These are phyloP conservation scores for Talaromyces piceae DNA, from an alignment of 2,329 filamentous ascomycete species.

Conservation along the genomic window DNA sequence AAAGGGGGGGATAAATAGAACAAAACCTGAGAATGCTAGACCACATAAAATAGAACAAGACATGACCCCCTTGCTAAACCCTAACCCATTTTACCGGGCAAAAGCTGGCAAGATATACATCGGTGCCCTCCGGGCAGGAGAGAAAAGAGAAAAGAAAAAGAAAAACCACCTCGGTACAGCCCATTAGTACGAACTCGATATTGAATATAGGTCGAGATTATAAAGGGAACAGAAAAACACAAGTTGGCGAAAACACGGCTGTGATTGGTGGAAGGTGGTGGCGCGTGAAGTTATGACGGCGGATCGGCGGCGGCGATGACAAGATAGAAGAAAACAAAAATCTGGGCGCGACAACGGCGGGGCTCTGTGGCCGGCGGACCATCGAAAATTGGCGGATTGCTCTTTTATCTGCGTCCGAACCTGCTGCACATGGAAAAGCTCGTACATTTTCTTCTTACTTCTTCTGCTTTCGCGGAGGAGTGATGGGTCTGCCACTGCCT, in stretches of 20 bases:
- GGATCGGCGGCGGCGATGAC: background rate
- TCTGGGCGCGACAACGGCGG: background rate
- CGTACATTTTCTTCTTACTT: conserved; percentile 62
- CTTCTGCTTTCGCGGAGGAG: conserved; percentile 64
- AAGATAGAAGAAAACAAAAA: too few species aligned
- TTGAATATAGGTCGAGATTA: background rate
- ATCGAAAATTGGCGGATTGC: conserved; percentile 4
- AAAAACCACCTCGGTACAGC: background rate
- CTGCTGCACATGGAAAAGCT: conserved; percentile 70
- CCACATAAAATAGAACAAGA: conserved; percentile 4
- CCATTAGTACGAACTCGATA: background rate
- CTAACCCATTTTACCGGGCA: background rate
- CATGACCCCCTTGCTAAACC: background rate
- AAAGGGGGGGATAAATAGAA: background rate
- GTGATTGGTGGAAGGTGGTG: background rate
- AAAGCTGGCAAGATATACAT: background rate
- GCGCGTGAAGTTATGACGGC: background rate
- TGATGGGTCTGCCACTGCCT: conserved; percentile 62
- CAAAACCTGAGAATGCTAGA: conserved; percentile 7
- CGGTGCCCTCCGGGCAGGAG: background rate
- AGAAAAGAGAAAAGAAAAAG: too few species aligned
- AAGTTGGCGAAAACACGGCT: background rate
- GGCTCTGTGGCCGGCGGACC: background rate
- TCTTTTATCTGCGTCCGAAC: conserved; percentile 94
- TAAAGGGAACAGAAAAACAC: background rate